phyloP scores from a whole-genome alignment of 495 filamentous ascomycete genomes.

The Hyaloscypha variabilis region DNA sequence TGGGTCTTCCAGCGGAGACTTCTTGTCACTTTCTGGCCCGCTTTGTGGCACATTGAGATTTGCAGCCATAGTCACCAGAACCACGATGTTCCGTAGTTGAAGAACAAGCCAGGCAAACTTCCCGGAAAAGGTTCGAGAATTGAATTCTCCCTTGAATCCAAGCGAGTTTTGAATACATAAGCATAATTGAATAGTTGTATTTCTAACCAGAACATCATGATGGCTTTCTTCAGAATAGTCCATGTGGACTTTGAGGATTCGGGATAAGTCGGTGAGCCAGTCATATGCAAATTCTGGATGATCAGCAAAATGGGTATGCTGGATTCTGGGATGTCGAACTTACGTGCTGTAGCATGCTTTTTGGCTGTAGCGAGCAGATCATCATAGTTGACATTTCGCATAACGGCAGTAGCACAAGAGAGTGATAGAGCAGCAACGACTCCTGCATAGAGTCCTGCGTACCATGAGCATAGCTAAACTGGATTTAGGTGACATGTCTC shows the following conservation, averaged over 20 bases:
- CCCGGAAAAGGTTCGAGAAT: conserved; percentile 60
- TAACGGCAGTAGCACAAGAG: conserved; percentile 47
- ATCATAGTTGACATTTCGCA: conserved; percentile 64
- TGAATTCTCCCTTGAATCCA: conserved; percentile 62
- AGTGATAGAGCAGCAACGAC: conserved; percentile 42
- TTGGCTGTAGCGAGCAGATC: conserved; percentile 72
- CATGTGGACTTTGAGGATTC: conserved; percentile 64
- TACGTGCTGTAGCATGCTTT: conserved; percentile 45
- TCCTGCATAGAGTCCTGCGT: conserved; percentile 41
- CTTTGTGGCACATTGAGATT: conserved; percentile 44
- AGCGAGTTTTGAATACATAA: conserved; percentile 72
- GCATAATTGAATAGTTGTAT: conserved; percentile 66
- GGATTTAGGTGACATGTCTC: background rate
- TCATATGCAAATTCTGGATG: conserved; percentile 50
- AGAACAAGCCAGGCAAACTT: conserved; percentile 76
- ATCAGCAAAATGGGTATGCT: conserved; percentile 35
- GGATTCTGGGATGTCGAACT: conserved; percentile 19
- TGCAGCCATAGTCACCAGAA: conserved; percentile 65
- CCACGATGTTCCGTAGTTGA: conserved; percentile 69
- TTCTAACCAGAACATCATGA: conserved; percentile 71
- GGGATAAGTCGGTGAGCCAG: conserved; percentile 65
- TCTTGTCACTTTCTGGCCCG: conserved; percentile 39
- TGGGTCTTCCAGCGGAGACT: conserved; percentile 64
- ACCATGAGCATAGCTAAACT: conserved; percentile 14
- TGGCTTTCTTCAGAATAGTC: conserved; percentile 71